These are phyloP conservation scores for Globisporangium carolinianum DNA, from an alignment of 352 stramenopile species.

Conservation along the genomic window DNA sequence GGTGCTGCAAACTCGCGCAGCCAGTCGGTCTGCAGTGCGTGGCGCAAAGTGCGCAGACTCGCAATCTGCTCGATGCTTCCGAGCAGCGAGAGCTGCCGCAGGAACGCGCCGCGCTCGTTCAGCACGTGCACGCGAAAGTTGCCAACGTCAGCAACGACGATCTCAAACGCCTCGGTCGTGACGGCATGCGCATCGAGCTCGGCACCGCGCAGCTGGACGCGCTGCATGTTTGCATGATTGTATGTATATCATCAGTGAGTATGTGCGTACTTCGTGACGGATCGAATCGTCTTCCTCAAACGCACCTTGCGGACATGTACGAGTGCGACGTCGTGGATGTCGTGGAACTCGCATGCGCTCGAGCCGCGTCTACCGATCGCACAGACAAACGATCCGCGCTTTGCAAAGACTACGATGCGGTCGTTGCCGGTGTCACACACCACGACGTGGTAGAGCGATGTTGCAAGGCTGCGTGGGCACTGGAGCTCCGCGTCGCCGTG, in stretches of 20 bases:
- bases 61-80: conserved; percentile 28
- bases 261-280: too few relatives aligned
- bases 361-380: conserved; percentile 33
- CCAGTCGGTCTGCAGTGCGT: conserved; percentile 16
- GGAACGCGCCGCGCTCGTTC: conserved; percentile 41
- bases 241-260: too few relatives aligned
- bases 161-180: conserved; percentile 64
- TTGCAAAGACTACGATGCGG: conserved; percentile 44
- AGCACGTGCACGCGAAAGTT: conserved; percentile 72
- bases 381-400: conserved; percentile 47
- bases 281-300: background rate
- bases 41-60: conserved; percentile 33
- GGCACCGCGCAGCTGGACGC: conserved; percentile 35
- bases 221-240: conserved; percentile 11
- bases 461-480: conserved; percentile 33
- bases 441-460: conserved; percentile 65
- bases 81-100: conserved; percentile 47
- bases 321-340: conserved; percentile 47
- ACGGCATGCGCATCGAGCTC: conserved; percentile 16
- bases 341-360: conserved; percentile 27
- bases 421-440: conserved; percentile 53
- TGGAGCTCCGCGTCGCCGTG: conserved; percentile 28
- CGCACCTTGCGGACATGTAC: conserved; percentile 57
- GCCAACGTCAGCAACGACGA: conserved; percentile 52
- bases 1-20: conserved; percentile 27